Evolutionary conservation across 306 rosid species (phyloP), one percentile per base, ranked within the genome.

Genomic region (Lathyrus oleraceus): DNA sequence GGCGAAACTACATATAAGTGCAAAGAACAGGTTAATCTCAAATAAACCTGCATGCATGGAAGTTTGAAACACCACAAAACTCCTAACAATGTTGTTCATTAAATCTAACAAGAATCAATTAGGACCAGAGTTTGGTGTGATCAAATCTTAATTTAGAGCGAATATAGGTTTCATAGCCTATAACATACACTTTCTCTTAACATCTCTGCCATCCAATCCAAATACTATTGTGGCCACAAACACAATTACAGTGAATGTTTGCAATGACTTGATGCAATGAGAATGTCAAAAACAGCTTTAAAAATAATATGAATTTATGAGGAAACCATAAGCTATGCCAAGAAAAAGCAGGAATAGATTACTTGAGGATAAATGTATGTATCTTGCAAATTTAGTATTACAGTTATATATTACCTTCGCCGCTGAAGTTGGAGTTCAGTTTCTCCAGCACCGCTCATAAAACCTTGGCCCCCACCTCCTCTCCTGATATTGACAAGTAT

Each of bases 381-480:
- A 72, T 47, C 69, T 61, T 39, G 63, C 79, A 75, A 74, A 59
- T 62, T 65, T 12, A 62, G 69, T 40, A 70, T 67, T 43, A 10
- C 23, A 56, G 30, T 48, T 49, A 42, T 81, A 35, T 6, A 6
- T 6, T 35, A 94, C 99, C 99, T 94, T 79, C 91, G 82, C 30
- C 95, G 85, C 76, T 94, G 97, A 79, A 94, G 99, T 68, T 94
- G 96, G 80, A 91, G 96, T 79, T 94, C 97, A 60, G 96, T 91
- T 85, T 94, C 97, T 87, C 97, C 97, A n/a, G 97, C 92, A 77
- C 99, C 97, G 69, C 99, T 87, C 47, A 87, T 82, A 81, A 94
- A 94, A 54, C 99, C 99, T 72, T 82, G 95, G 3, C 97, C 99
- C 32, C 97, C 99, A 51, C 89, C 82, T 76, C 97, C 97, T 87